Conservation (phyloP, 495 filamentous ascomycete species). For the Aspergillus ostianus region DNA sequence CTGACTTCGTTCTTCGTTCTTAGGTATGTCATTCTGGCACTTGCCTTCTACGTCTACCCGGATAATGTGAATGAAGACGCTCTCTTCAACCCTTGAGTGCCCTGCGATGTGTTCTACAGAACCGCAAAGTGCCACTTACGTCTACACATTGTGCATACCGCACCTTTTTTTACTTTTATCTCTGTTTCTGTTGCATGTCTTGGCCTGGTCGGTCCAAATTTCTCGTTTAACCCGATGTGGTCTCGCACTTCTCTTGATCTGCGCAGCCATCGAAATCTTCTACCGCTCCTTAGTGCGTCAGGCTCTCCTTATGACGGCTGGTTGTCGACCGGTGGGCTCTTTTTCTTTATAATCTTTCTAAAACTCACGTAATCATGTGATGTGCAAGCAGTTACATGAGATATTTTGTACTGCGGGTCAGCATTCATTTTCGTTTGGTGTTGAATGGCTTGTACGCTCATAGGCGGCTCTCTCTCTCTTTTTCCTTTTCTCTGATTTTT, state of each 20-base stretch:
- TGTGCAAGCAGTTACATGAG: not conserved
- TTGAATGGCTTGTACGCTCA: not conserved
- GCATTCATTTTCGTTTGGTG: constrained; percentile 3
- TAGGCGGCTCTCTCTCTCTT: constrained; percentile 4
- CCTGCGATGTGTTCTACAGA: not conserved
- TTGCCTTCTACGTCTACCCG: constrained; percentile 89
- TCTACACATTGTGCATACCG: too few relatives aligned
- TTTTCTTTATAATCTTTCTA: not conserved
- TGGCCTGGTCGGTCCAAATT: too few relatives aligned
- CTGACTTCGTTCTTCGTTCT: constrained; percentile 9
- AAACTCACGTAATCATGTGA: not conserved
- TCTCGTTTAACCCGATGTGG: too few relatives aligned
- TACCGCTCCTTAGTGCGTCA: constrained; percentile 4
- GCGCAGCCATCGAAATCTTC: constrained; percentile 6
- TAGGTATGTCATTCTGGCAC: constrained; percentile 77
- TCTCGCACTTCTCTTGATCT: not conserved
- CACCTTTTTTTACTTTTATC: too few relatives aligned
- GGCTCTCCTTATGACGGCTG: not conserved
- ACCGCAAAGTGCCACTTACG: too few relatives aligned
- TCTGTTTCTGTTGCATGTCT: too few relatives aligned
- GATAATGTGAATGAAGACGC: constrained; percentile 46
- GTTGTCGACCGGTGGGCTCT: not conserved
- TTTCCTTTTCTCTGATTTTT: not conserved
- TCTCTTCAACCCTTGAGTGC: constrained; percentile 14
- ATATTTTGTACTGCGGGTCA: constrained; percentile 16